A percentile compares a stretch with the other conserved stretches of the same genome.
These are phyloP conservation scores for Microbotryum scabiosae DNA, from an alignment of 1,284 basidiomycete genomes.

Conservation along the genomic window DNA sequence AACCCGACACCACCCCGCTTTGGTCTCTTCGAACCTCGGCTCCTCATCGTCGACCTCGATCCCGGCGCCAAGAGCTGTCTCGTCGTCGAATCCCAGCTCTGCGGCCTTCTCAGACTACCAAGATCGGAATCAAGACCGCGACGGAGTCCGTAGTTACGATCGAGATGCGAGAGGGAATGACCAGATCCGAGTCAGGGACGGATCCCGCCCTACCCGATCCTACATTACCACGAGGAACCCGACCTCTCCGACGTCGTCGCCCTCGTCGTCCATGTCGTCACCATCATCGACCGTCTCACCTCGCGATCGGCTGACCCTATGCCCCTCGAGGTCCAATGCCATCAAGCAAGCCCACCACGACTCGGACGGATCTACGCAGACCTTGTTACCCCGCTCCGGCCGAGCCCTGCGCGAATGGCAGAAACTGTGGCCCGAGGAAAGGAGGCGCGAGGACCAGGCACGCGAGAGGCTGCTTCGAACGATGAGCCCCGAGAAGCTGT, in stretches of 20 bases:
- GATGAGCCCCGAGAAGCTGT: not conserved
- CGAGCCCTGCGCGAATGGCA: not conserved
- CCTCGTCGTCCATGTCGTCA: not conserved
- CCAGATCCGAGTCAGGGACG: too few species aligned
- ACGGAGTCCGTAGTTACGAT: too few species aligned
- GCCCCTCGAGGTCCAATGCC: not conserved
- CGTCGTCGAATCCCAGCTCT: too few species aligned
- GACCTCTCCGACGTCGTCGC: not conserved
- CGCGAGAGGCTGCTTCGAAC: not conserved
- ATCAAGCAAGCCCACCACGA: not conserved
- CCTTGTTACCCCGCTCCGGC: not conserved
- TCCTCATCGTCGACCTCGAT: too few species aligned
- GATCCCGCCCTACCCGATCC: too few species aligned
- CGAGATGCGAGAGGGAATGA: too few species aligned
- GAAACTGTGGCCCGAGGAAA: not conserved
- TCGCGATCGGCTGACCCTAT: not conserved
- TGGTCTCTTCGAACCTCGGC: too few species aligned
- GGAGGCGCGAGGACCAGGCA: conserved; percentile 3
- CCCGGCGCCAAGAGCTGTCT: too few species aligned
- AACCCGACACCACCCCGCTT: too few species aligned
- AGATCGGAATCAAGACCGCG: too few species aligned
- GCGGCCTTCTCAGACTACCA: too few species aligned
- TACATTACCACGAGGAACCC: too few species aligned
- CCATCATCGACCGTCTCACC: not conserved
- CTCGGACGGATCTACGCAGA: not conserved